phyloP scores from a whole-genome alignment of 23 red algal genomes.

The Gracilaria caudata region DNA sequence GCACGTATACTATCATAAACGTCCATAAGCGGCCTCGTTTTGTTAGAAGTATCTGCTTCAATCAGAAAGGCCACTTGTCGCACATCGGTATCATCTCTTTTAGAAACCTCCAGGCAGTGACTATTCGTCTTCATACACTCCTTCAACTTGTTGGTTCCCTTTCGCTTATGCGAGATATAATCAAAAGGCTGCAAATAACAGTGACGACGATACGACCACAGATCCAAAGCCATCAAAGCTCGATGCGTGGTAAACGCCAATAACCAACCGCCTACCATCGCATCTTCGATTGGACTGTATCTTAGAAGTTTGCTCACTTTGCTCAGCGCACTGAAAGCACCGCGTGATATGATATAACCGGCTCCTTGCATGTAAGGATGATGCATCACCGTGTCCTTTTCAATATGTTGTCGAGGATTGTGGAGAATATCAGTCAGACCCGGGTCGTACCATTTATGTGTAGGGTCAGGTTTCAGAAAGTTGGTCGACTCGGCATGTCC shows the following conservation, averaged over 20 bases:
- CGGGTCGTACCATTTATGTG: slow-evolving; percentile 32
- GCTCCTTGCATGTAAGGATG: slow-evolving; percentile 30
- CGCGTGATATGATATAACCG: slow-evolving; percentile 3
- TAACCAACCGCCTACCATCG: slow-evolving; percentile 17
- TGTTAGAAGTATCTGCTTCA: neutral
- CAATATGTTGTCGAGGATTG: slow-evolving; percentile 4
- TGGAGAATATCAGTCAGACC: neutral
- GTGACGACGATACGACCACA: neutral
- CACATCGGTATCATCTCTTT: neutral
- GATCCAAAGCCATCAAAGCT: neutral
- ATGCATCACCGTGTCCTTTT: neutral
- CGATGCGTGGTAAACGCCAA: neutral
- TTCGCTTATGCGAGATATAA: neutral
- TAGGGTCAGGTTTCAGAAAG: neutral
- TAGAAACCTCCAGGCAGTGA: neutral
- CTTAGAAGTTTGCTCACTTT: neutral
- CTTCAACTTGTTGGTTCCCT: neutral
- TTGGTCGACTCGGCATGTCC: slow-evolving; percentile 10
- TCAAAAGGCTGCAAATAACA: neutral
- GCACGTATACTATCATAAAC: slow-evolving; percentile 27
- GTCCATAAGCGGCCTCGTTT: neutral
- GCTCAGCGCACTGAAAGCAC: neutral
- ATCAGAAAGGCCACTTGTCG: slow-evolving; percentile 9
- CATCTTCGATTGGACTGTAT: slow-evolving; percentile 29
- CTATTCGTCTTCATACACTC: neutral